Evolutionary conservation across 73 alveolate genomes (phyloP), one percentile per base, ranked within the genome.

Genomic region (Loxodes magnus): DNA sequence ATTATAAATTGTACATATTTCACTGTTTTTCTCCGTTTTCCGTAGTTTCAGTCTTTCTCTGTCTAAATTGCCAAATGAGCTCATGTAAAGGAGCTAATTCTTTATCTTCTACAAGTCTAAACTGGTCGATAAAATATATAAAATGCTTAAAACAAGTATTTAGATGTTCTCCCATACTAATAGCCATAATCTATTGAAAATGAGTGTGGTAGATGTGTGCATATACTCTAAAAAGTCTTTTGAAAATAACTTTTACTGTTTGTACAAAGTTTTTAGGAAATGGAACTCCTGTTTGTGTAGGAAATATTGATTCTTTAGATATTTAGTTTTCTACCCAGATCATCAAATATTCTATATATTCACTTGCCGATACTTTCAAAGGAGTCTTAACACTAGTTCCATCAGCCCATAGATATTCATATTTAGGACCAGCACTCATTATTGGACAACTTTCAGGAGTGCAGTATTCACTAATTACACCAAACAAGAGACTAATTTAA

Each of bases 121-220:
- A 92, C 78, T 89, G 80, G 64, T 87, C 15, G 35, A 92, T 83
- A 62, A 92, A 91, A 64, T 84, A 92, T 24, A 92, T 83, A 63
- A 92, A 92, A 72, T 92, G 96, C 72, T 87, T 87, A 72, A 92
- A 92, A 61, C 96, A 89, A 37, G 99, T 87, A 67, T 84, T 88
- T 76, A 89, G 62, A 67, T 89, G 98, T 24, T 81, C 79, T 77
- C 82, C 96, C 26, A 90, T 82, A 56, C 94, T 90, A 24, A 87
- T 64, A 67, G 71, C 66, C 87, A 74, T 87, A 22, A 84, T 82
- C 56, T 84, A 97, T 64, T 94, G 86, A 88, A 94, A 94, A 71
- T 94, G 98, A 7, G 97, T 71, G 60, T 94, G 96, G 76, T 92
- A 94, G 36, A 89, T 87, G 68, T 94, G 99, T 17, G 99, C 99